Conservation (phyloP, 2,329 filamentous ascomycete species). For the Catunica adiposa region DNA sequence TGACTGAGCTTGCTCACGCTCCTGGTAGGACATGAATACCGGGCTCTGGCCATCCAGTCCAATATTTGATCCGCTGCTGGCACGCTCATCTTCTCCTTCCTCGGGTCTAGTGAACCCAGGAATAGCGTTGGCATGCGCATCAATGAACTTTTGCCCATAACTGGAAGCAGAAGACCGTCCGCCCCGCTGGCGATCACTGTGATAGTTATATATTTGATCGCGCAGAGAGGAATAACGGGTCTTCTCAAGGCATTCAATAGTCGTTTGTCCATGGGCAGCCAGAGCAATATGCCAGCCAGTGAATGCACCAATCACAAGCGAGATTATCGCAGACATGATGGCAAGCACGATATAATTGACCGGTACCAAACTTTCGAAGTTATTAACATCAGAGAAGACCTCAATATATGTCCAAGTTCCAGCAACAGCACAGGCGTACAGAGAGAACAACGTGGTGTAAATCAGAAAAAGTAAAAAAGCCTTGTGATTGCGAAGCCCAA, state of each 20-base stretch:
- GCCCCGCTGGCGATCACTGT: slow-evolving; percentile 35
- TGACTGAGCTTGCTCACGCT: slow-evolving; percentile 38
- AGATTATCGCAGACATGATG: slow-evolving; percentile 80
- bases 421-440: slow-evolving; percentile 62
- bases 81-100: slow-evolving; percentile 52
- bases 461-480: slow-evolving; percentile 82
- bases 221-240: slow-evolving; percentile 77
- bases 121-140: slow-evolving; percentile 66
- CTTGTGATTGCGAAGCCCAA: slow-evolving; percentile 90
- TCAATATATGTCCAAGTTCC: slow-evolving; percentile 73
- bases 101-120: slow-evolving; percentile 67
- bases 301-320: slow-evolving; percentile 74
- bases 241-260: slow-evolving; percentile 91
- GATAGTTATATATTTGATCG: slow-evolving; percentile 49
- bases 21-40: slow-evolving; percentile 34
- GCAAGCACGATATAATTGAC: slow-evolving; percentile 82
- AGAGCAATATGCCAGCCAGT: slow-evolving; percentile 84
- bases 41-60: slow-evolving; percentile 23
- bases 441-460: slow-evolving; percentile 76
- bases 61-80: slow-evolving; percentile 12
- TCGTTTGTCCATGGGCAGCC: slow-evolving; percentile 66
- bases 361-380: slow-evolving; percentile 62
- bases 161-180: slow-evolving; percentile 36
- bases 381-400: slow-evolving; percentile 52
- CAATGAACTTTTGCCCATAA: slow-evolving; percentile 57